Conservation (phyloP, 78 protist genomes). For the Parvularia atlantis region DNA sequence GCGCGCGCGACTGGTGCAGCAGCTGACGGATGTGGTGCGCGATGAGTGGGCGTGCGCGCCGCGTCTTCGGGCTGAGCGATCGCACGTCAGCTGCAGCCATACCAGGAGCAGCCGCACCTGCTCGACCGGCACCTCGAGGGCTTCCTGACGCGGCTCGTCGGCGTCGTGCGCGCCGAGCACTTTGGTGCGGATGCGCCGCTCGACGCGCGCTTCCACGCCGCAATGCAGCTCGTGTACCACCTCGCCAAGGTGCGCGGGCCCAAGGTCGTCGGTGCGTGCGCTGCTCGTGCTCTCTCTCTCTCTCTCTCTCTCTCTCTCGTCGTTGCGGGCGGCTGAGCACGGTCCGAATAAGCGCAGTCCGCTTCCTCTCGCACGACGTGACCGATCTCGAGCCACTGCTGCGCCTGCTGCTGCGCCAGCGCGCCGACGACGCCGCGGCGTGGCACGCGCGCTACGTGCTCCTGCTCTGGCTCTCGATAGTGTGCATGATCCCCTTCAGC, state of each 20-base stretch:
- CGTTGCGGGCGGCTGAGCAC: too few species aligned
- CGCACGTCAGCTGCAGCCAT: conserved; percentile 13
- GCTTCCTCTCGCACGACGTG: conserved; percentile 41
- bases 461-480: conserved; percentile 78
- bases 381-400: conserved; percentile 22
- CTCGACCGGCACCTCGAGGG: conserved; percentile 37
- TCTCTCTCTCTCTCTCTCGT: too few species aligned
- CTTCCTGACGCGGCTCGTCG: background rate
- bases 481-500: conserved; percentile 80
- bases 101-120: conserved; percentile 42
- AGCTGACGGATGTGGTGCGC: too few species aligned
- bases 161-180: background rate
- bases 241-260: conserved; percentile 44
- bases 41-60: too few species aligned
- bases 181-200: background rate
- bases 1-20: too few species aligned
- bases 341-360: too few species aligned
- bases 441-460: conserved; percentile 81
- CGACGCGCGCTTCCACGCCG: background rate
- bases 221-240: conserved; percentile 13
- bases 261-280: conserved; percentile 30
- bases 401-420: too few species aligned
- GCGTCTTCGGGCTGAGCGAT: too few species aligned
- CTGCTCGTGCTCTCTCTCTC: too few species aligned
- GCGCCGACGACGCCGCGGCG: background rate